These are phyloP conservation scores for Amanita brunnescens DNA, from an alignment of 768 basidiomycete genomes.

Conservation along the genomic window DNA sequence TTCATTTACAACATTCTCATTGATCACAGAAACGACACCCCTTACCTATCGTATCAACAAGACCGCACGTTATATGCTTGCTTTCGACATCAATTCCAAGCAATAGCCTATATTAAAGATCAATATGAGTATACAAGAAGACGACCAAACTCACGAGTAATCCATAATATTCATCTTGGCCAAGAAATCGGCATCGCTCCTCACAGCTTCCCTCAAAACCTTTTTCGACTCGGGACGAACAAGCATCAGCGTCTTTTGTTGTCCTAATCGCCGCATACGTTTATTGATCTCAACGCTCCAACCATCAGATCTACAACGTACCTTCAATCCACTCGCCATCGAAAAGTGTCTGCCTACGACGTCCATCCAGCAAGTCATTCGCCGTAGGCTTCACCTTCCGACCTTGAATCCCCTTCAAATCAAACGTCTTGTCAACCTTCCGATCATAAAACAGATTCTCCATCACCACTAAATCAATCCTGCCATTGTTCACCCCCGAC, in stretches of 20 bases:
- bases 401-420: constrained; percentile 78
- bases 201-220: constrained; percentile 62
- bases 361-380: constrained; percentile 22
- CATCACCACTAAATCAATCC: constrained; percentile 75
- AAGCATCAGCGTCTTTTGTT: constrained; percentile 54
- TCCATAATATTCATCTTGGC: constrained; percentile 79
- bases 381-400: constrained; percentile 51
- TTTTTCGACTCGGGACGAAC: constrained; percentile 66
- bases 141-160: constrained; percentile 52
- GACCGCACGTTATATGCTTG: constrained; percentile 65
- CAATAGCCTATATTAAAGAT: constrained; percentile 44
- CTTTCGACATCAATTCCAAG: constrained; percentile 61
- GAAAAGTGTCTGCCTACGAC: constrained; percentile 51
- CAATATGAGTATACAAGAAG: background rate
- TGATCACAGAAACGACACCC: background rate
- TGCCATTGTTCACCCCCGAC: constrained; percentile 51
- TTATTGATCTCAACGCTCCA: background rate
- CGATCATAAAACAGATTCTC: constrained; percentile 75
- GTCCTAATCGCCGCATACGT: constrained; percentile 29
- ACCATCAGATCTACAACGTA: constrained; percentile 14
- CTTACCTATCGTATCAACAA: constrained; percentile 77
- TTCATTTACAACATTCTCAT: background rate
- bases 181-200: constrained; percentile 65
- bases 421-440: constrained; percentile 62
- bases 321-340: constrained; percentile 86